Percentiles rank a stretch among this genome's conserved stretches.
Conservation (phyloP, 2,329 filamentous ascomycete genomes). For the Neofusicoccum kwambonambiense region DNA sequence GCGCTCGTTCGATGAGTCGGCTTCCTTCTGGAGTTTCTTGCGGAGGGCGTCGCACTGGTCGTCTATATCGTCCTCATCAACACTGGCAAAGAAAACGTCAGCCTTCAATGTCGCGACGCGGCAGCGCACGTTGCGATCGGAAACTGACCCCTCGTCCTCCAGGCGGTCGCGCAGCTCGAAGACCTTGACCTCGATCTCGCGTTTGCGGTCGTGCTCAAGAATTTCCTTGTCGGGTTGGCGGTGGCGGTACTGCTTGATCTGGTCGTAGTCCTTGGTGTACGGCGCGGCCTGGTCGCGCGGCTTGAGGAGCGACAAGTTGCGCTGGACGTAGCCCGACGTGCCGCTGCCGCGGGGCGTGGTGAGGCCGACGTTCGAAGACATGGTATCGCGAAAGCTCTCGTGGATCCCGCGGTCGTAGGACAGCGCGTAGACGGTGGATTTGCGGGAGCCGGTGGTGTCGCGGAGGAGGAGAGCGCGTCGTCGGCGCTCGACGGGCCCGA, state of each 20-base stretch:
- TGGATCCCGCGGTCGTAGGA: not conserved
- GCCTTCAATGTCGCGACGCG: not conserved
- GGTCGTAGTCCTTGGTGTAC: conserved; percentile 70
- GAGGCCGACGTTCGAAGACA: conserved; percentile 97
- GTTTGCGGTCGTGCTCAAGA: conserved; percentile 87
- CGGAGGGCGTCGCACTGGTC: conserved; percentile 66
- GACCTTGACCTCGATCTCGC: conserved; percentile 89
- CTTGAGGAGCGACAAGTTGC: conserved; percentile 84
- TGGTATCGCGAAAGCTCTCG: conserved; percentile 38
- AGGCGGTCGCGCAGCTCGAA: conserved; percentile 85
- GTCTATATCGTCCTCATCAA: conserved; percentile 91
- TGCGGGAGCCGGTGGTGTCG: not conserved
- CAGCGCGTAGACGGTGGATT: not conserved
- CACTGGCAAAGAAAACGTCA: conserved; percentile 44
- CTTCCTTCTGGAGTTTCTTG: conserved; percentile 59
- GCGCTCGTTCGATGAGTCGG: conserved; percentile 24
- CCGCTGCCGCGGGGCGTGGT: conserved; percentile 91
- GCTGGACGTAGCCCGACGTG: conserved; percentile 96
- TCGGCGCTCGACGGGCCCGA: no score
- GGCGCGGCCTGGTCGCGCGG: conserved; percentile 79
- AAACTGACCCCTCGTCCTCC: conserved; percentile 77
- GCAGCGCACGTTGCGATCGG: not conserved
- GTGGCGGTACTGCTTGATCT: conserved; percentile 70
- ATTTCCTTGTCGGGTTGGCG: conserved; percentile 89
- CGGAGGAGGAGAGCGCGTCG: not conserved